Base-by-base conservation (phyloP, 2,329 filamentous ascomycete genomes). In the Penicillium sp. region DNA sequence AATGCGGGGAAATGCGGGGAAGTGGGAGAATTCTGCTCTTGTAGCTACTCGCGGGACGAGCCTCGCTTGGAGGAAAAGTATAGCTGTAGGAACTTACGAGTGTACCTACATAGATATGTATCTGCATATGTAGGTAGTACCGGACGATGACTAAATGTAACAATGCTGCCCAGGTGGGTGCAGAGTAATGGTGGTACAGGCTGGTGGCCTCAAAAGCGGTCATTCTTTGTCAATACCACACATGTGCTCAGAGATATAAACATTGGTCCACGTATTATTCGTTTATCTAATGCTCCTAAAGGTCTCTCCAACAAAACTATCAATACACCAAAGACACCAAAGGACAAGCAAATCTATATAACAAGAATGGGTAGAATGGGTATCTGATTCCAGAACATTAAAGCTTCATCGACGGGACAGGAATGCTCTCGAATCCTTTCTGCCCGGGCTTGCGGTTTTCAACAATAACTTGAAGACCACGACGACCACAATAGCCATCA, bases 401-500 rank as follows among this genome's bases (percentile, higher is more conserved):
- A 29, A 55, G 15, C 31, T 21, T 53, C n/a, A 31, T 50, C 13
- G 65, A 60, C 25, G 77, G 76, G n/a, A 77, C 63, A 36, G 73
- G 71, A 13, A 79, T 66, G n/a, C 54, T 68, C 61, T 79, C 77
- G 68, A 73, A 80, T n/a, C 76, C 77, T 56, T 77, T 75, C 52
- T 78, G 71, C 3, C 76, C 77, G 50, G 74, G 67, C 57, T 71
- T 60, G 16, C 76, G 75, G 50, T 78, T 62, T 52, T 76, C 69
- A 48, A 77, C 73, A 60, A 80, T 75, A 5, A 80, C 73, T 57
- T 79, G 75, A 25, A 79, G 69, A 6, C 70, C 73, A 25, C 70
- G 70, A 23, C 72, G 72, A 21, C 76, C 78, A 67, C 78, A 80
- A 59, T 75, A 80, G 5, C 77, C 78, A 59, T 77, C 75, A 50